phyloP scores from a whole-genome alignment of 177 flowering plant species.

The Vitis hybrid region DNA sequence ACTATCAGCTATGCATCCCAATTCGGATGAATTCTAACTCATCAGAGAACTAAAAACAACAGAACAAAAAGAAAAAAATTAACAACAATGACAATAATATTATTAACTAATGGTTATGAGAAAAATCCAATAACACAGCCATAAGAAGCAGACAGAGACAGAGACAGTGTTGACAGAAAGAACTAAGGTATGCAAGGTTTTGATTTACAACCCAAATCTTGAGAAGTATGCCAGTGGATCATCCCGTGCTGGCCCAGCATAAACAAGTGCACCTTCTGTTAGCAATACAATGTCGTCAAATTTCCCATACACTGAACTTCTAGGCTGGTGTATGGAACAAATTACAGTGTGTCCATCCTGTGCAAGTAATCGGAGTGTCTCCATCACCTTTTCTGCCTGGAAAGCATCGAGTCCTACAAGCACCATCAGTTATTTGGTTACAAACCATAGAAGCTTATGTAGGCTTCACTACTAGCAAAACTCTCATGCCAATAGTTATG shows the following conservation, averaged over 20 bases:
- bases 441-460: neutral
- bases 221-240: conserved; percentile 78
- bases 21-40: neutral
- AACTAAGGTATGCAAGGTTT: conserved; percentile 23
- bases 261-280: conserved; percentile 77
- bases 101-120: too few relatives aligned
- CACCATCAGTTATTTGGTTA: conserved; percentile 8
- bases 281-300: conserved; percentile 94
- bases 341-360: conserved; percentile 95
- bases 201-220: conserved; percentile 71
- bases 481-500: too few relatives aligned
- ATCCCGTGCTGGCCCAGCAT: conserved; percentile 88
- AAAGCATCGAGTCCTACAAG: conserved; percentile 95
- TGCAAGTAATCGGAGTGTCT: conserved; percentile 86
- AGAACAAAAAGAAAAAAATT: neutral
- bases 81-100: neutral
- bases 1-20: neutral
- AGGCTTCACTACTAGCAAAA: too few relatives aligned
- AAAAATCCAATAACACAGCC: neutral
- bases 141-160: conserved; percentile 1
- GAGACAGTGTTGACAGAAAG: neutral
- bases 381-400: conserved; percentile 98
- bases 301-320: conserved; percentile 89
- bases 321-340: conserved; percentile 98
- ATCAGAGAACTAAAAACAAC: neutral